These are phyloP conservation scores for Zychaea mexicana DNA, from an alignment of 371 early-diverging fungal species.

Conservation along the genomic window DNA sequence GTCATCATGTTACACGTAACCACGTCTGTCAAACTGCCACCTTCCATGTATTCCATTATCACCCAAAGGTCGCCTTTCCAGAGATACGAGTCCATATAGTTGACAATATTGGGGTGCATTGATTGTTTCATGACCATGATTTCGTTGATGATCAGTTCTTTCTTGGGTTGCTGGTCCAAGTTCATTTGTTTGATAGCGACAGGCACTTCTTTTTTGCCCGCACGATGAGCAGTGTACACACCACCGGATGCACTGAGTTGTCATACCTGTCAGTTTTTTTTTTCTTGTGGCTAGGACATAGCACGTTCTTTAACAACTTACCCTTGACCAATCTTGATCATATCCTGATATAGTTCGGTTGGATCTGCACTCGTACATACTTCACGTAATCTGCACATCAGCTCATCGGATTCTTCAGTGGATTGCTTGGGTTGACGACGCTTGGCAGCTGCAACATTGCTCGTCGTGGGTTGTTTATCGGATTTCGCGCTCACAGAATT, in stretches of 20 bases:
- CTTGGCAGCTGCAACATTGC: neutral
- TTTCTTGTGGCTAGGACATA: neutral
- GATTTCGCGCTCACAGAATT: neutral
- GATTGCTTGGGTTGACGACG: constrained; percentile 21
- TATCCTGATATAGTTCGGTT: constrained; percentile 17
- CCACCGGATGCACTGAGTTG: constrained; percentile 51
- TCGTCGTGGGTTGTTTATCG: neutral
- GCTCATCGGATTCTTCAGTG: constrained; percentile 53
- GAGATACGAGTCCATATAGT: constrained; percentile 83
- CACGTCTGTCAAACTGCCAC: constrained; percentile 84
- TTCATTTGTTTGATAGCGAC: constrained; percentile 94
- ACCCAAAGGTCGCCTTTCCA: constrained; percentile 79
- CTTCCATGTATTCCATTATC: constrained; percentile 93
- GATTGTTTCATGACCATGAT: constrained; percentile 82
- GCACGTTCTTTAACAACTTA: constrained; percentile 4
- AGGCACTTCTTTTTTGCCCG: constrained; percentile 46
- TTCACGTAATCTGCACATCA: constrained; percentile 83
- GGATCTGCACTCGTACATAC: constrained; percentile 94
- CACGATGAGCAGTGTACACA: constrained; percentile 78
- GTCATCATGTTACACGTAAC: constrained; percentile 86
- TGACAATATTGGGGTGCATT: constrained; percentile 85
- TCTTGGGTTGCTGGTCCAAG: constrained; percentile 83
- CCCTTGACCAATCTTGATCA: constrained; percentile 28
- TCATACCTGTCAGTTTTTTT: constrained; percentile 26
- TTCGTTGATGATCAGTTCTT: constrained; percentile 91